Conservation (phyloP, 495 filamentous ascomycete genomes). For the Chaetomium cochliodes region DNA sequence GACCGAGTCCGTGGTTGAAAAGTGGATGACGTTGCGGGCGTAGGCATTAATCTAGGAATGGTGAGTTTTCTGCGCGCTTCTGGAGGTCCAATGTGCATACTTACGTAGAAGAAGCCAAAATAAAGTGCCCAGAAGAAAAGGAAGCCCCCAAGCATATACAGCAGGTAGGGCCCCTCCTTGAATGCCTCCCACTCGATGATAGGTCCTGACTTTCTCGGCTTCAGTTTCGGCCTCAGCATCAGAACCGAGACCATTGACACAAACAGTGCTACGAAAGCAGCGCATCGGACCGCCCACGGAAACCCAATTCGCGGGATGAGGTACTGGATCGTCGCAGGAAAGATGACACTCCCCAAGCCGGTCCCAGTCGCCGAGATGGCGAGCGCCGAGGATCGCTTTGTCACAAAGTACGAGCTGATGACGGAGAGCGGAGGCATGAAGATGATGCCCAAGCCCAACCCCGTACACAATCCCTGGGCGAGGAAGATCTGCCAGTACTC, state of each 20-base stretch:
- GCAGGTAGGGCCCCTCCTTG: constrained; percentile 40
- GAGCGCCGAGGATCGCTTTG: constrained; percentile 39
- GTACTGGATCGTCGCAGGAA: constrained; percentile 45
- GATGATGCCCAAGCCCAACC: constrained; percentile 44
- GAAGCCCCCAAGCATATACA: constrained; percentile 42
- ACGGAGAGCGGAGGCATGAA: constrained; percentile 47
- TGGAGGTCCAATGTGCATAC: constrained; percentile 10
- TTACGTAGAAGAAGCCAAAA: constrained; percentile 50
- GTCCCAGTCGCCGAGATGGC: constrained; percentile 43
- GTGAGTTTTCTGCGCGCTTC: background rate
- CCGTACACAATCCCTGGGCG: constrained; percentile 44
- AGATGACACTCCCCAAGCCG: constrained; percentile 45
- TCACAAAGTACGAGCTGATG: constrained; percentile 43
- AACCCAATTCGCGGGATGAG: constrained; percentile 45
- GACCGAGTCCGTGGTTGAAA: constrained; percentile 42
- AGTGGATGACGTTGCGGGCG: constrained; percentile 41
- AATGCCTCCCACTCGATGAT: constrained; percentile 47
- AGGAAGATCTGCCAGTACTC: constrained; percentile 49
- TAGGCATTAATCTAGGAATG: constrained; percentile 38
- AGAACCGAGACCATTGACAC: constrained; percentile 33
- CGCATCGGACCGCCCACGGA: constrained; percentile 45
- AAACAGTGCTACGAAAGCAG: constrained; percentile 41
- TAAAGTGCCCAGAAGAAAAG: constrained; percentile 47
- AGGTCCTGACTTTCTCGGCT: constrained; percentile 37
- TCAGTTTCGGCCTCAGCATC: constrained; percentile 37